phyloP scores from a whole-genome alignment of 805 yeast genomes.

The Metschnikowia cerradonensis region DNA sequence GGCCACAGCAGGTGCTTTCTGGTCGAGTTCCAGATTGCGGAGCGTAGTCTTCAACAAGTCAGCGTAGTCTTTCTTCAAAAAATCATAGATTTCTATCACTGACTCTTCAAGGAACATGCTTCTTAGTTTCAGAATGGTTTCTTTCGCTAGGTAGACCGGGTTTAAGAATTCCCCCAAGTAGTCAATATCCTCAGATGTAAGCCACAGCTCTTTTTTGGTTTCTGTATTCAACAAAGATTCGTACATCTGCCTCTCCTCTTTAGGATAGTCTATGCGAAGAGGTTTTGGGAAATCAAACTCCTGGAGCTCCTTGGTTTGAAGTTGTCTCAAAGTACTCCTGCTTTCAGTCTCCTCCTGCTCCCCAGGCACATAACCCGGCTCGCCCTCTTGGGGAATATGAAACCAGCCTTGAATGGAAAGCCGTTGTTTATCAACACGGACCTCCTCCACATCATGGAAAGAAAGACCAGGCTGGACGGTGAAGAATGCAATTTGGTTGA shows the following conservation, averaged over 20 bases:
- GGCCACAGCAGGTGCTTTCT: constrained; percentile 52
- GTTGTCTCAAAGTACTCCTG: constrained; percentile 69
- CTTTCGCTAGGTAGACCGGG: constrained; percentile 38
- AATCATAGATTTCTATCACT: constrained; percentile 58
- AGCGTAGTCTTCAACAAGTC: constrained; percentile 42
- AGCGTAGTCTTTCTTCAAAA: constrained; percentile 58
- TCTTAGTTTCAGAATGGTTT: constrained; percentile 39
- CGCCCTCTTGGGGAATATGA: constrained; percentile 93
- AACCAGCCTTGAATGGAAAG: constrained; percentile 98
- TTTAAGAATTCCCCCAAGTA: constrained; percentile 56
- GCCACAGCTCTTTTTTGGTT: background rate
- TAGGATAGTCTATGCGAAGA: constrained; percentile 40
- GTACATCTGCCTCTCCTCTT: constrained; percentile 35
- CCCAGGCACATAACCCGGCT: constrained; percentile 76
- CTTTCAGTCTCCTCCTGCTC: constrained; percentile 79
- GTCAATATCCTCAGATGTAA: constrained; percentile 38
- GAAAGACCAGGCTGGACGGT: constrained; percentile 94
- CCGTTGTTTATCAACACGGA: constrained; percentile 83
- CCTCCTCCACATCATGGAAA: constrained; percentile 98
- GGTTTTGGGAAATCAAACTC: constrained; percentile 82
- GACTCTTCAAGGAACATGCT: constrained; percentile 62
- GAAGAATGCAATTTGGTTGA: constrained; percentile 94
- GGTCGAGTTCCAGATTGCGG: constrained; percentile 57
- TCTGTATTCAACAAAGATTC: constrained; percentile 15
- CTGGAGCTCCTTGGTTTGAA: constrained; percentile 70